Evolutionary conservation across 163 green algal species (phyloP), one percentile per base, ranked within the genome.

Genomic region (Chlorella variabilis): DNA sequence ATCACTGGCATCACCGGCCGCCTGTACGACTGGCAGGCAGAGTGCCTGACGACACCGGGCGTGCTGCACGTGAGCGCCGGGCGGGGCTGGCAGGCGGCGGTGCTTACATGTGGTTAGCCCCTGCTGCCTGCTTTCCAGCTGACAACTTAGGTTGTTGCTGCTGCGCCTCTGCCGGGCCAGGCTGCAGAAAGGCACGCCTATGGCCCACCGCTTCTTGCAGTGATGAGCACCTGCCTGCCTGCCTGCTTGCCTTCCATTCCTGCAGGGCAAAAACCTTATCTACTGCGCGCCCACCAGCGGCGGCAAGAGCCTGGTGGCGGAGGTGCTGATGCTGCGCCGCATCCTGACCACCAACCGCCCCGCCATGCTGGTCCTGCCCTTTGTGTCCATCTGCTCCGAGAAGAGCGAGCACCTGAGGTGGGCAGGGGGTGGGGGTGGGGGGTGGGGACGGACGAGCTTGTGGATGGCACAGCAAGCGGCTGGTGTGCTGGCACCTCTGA

Each of bases 271-370:
- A 71, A 98, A 96, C 87, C 85, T 99, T 67, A 93, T 99, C 49
- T 98, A 97, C 92, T 95, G 90, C 75, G 96, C 96, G 4, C 95
- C 96, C 38, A 99, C 96, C 42, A 96, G 89, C 77, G 96, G 93
- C 27, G 96, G 96, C 33, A 98, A 99, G 90, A 93, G 86, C n/a
- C 86, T 98, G 68, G 96, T 99, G 25, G 94, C 94, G 7, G 97
- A 99, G 73, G 84, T 98, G 18, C 86, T 99, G 1, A 91, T 96
- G 78, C 83, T 98, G 34, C 80, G 93, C 3, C 86, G 94, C 13
- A 71, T 98, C 45, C 29, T 85, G 36, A 31, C 54, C 7, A 88
- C 88, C 29, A 63, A 79, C 59, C 68, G 78, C 18, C 77, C 82
- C 63, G 86, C 86, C 67, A 93, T 89, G 75, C 58, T 89, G 39